Percentiles rank a stretch among this genome's conserved stretches.
Evolutionary conservation across 768 basidiomycete genomes (phyloP).

Genomic region (Tricholoma hemisulphureum): DNA sequence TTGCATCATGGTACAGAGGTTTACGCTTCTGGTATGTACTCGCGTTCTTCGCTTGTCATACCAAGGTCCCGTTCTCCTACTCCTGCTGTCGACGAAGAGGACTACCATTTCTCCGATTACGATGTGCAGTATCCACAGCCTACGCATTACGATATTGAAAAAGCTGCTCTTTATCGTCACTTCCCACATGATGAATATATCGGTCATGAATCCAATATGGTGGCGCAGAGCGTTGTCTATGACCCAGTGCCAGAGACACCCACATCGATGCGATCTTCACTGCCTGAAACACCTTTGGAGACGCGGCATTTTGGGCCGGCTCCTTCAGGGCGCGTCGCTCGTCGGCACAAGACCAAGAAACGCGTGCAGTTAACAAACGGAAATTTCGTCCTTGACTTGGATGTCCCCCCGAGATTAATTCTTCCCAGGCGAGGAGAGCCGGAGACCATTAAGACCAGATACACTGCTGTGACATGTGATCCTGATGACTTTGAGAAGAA

Average conservation of each 20-base stretch:
- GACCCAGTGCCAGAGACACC: slow-evolving; percentile 45
- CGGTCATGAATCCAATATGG: slow-evolving; percentile 19
- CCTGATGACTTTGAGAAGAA: slow-evolving; percentile 87
- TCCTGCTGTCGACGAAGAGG: slow-evolving; percentile 71
- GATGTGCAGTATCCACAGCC: slow-evolving; percentile 41
- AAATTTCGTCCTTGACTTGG: slow-evolving; percentile 81
- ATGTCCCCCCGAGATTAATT: slow-evolving; percentile 81
- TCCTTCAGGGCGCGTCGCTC: slow-evolving; percentile 71
- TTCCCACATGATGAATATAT: slow-evolving; percentile 11
- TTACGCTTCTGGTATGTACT: slow-evolving; percentile 61
- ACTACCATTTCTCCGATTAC: slow-evolving; percentile 58
- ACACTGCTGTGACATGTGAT: slow-evolving; percentile 91
- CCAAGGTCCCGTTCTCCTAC: slow-evolving; percentile 77
- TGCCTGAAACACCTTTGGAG: slow-evolving; percentile 52
- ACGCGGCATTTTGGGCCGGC: slow-evolving; percentile 89
- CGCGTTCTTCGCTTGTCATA: slow-evolving; percentile 45
- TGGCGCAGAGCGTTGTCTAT: slow-evolving; percentile 35
- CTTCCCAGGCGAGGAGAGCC: slow-evolving; percentile 67
- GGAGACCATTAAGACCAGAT: slow-evolving; percentile 73
- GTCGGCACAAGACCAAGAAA: slow-evolving; percentile 75
- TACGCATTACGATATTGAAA: slow-evolving; percentile 37
- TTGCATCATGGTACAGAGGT: slow-evolving; percentile 67
- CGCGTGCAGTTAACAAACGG: slow-evolving; percentile 83
- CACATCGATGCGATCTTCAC: slow-evolving; percentile 37
- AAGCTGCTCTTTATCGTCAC: slow-evolving; percentile 30